Evolutionary conservation across 768 basidiomycete species (phyloP).

Genomic region (Xanthoconium purpureum): DNA sequence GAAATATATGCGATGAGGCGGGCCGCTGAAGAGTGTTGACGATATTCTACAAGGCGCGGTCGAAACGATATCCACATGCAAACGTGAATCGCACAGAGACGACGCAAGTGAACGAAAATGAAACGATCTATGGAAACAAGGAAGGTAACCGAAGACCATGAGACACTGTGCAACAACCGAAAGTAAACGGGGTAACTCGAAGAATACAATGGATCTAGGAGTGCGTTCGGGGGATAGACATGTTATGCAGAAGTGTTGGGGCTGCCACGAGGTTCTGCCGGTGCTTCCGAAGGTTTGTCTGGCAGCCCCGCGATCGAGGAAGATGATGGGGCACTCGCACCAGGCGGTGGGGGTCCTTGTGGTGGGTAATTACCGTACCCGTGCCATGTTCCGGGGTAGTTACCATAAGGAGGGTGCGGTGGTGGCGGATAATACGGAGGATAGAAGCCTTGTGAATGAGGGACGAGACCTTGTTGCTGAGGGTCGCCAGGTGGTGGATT

Average conservation of each 20-base stretch:
- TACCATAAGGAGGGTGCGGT: slow-evolving; percentile 28
- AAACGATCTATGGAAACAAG: slow-evolving; percentile 29
- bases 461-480: slow-evolving; percentile 23
- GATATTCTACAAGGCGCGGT: slow-evolving; percentile 23
- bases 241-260: slow-evolving; percentile 22
- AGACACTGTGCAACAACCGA: slow-evolving; percentile 11
- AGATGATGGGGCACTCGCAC: slow-evolving; percentile 13
- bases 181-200: slow-evolving; percentile 12
- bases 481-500: slow-evolving; percentile 21
- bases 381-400: slow-evolving; percentile 29
- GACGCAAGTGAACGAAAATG: slow-evolving; percentile 9
- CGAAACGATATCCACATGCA: slow-evolving; percentile 12
- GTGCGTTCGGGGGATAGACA: neutral
- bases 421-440: slow-evolving; percentile 33
- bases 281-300: slow-evolving; percentile 27
- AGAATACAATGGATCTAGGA: slow-evolving; percentile 26
- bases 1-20: slow-evolving; percentile 17
- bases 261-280: slow-evolving; percentile 16
- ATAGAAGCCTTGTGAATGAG: slow-evolving; percentile 27
- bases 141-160: slow-evolving; percentile 9
- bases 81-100: neutral
- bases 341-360: slow-evolving; percentile 22
- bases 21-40: slow-evolving; percentile 5
- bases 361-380: slow-evolving; percentile 33
- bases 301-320: slow-evolving; percentile 14